Evolutionary conservation across 1,284 basidiomycete genomes (phyloP).

Genomic region (Cutaneotrichosporon sp.): DNA sequence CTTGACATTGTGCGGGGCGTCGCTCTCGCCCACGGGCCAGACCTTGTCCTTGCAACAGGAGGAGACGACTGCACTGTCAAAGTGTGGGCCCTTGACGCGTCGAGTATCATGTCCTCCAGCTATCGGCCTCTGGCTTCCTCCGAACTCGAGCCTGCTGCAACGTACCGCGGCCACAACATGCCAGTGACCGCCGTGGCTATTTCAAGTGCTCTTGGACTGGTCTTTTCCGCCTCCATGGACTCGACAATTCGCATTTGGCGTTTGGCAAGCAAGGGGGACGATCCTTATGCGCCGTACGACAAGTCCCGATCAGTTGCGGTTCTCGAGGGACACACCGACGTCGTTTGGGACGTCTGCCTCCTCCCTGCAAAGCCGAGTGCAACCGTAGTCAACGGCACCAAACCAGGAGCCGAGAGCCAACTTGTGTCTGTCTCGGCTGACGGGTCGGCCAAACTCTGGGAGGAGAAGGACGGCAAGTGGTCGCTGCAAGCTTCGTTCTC

Average conservation of each 20-base stretch:
- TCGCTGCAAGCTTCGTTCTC: conserved; percentile 26
- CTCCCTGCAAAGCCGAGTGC: conserved; percentile 29
- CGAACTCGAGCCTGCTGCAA: conserved; percentile 85
- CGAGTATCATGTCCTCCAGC: conserved; percentile 28
- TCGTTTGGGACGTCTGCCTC: conserved; percentile 84
- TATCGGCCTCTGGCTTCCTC: conserved; percentile 32
- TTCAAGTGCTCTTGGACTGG: conserved; percentile 64
- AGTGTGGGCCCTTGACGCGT: conserved; percentile 61
- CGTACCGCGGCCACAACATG: conserved; percentile 86
- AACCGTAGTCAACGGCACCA: conserved; percentile 1
- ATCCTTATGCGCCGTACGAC: conserved; percentile 83
- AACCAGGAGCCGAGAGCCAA: conserved; percentile 49
- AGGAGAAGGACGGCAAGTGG: conserved; percentile 38
- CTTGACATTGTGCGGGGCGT: conserved; percentile 86
- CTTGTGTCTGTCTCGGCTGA: conserved; percentile 87
- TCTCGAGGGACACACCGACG: conserved; percentile 86
- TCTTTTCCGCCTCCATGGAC: conserved; percentile 91
- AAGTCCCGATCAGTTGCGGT: conserved; percentile 68
- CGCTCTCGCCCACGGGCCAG: conserved; percentile 71
- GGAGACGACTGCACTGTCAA: conserved; percentile 95
- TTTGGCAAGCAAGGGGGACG: conserved; percentile 62
- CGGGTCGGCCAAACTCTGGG: conserved; percentile 90
- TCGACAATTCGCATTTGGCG: conserved; percentile 85
- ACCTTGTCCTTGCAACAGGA: conserved; percentile 78
- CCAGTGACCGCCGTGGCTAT: conserved; percentile 87